These are phyloP conservation scores for Athelia sp. DNA, from an alignment of 1,284 basidiomycete genomes.

Conservation along the genomic window DNA sequence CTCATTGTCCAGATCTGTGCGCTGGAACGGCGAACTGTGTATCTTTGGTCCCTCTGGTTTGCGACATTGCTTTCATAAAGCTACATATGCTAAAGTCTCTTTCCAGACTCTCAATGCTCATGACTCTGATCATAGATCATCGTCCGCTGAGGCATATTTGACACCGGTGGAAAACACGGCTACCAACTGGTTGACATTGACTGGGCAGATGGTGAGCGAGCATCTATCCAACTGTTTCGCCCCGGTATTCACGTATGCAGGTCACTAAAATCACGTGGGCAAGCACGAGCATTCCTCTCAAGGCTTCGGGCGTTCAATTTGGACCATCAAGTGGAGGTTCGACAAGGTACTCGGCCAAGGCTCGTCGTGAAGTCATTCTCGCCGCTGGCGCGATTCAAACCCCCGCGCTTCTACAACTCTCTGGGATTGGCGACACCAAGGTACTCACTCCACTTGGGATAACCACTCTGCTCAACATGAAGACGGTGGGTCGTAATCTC, in stretches of 20 bases:
- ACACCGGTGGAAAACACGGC: constrained; percentile 27
- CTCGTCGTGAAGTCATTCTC: constrained; percentile 13
- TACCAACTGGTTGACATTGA: constrained; percentile 32
- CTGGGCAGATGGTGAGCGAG: constrained; percentile 21
- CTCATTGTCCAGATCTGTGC: constrained; percentile 43
- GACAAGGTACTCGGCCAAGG: neutral
- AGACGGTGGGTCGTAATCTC: constrained; percentile 40
- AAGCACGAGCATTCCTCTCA: neutral
- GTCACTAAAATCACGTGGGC: constrained; percentile 1
- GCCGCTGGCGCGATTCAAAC: constrained; percentile 17
- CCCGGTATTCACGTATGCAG: neutral
- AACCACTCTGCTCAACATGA: constrained; percentile 28
- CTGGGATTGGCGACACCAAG: constrained; percentile 38
- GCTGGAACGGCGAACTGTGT: constrained; percentile 56
- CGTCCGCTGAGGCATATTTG: constrained; percentile 29
- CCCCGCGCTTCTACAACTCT: constrained; percentile 38
- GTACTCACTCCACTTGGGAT: constrained; percentile 35
- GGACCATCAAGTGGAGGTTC: neutral
- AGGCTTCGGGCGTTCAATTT: neutral
- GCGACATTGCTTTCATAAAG: constrained; percentile 9
- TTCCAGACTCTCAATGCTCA: constrained; percentile 33
- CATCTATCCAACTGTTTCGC: neutral
- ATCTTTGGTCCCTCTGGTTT: constrained; percentile 43
- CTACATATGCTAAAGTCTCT: neutral
- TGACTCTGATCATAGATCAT: constrained; percentile 28